Evolutionary conservation across 306 rosid genomes (phyloP).

Genomic region (Casuarina equisetifolia): DNA sequence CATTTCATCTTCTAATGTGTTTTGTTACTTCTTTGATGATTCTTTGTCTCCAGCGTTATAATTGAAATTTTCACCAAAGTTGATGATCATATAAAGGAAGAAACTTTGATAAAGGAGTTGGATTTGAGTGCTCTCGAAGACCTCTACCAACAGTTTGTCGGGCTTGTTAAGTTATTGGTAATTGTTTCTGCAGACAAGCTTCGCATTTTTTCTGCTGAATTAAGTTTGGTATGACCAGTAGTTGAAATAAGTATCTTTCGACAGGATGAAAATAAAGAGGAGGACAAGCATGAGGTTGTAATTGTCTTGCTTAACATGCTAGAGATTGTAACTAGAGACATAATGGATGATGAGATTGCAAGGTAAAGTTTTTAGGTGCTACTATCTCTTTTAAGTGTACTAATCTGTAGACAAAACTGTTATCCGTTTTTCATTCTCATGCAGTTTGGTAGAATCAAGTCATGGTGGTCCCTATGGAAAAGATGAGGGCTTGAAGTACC

Average conservation of each 20-base stretch:
- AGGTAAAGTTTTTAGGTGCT: slow-evolving; percentile 44
- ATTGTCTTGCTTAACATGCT: slow-evolving; percentile 93
- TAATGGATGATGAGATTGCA: slow-evolving; percentile 74
- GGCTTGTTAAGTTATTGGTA: slow-evolving; percentile 72
- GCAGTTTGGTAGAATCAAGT: slow-evolving; percentile 78
- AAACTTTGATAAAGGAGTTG: slow-evolving; percentile 41
- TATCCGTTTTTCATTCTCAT: slow-evolving; percentile 24
- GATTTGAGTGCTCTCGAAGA: slow-evolving; percentile 75
- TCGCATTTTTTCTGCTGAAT: slow-evolving; percentile 21
- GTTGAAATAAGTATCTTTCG: slow-evolving; percentile 24
- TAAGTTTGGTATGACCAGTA: slow-evolving; percentile 9
- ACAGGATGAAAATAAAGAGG: slow-evolving; percentile 60
- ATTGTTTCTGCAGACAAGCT: slow-evolving; percentile 26
- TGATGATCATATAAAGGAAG: slow-evolving; percentile 45
- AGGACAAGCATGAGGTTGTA: slow-evolving; percentile 78
- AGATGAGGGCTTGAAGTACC: slow-evolving; percentile 68
- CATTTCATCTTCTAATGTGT: slow-evolving; percentile 16
- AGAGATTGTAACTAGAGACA: slow-evolving; percentile 91
- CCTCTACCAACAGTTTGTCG: slow-evolving; percentile 60
- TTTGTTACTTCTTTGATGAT: slow-evolving; percentile 25
- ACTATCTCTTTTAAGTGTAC: slow-evolving; percentile 15
- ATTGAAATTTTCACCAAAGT: slow-evolving; percentile 57
- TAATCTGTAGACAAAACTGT: slow-evolving; percentile 11
- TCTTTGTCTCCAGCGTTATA: slow-evolving; percentile 62
- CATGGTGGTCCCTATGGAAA: slow-evolving; percentile 61